Evolutionary conservation across 1,284 basidiomycete genomes (phyloP), one percentile per base, ranked within the genome.

Genomic region (Polyporus tsugae): DNA sequence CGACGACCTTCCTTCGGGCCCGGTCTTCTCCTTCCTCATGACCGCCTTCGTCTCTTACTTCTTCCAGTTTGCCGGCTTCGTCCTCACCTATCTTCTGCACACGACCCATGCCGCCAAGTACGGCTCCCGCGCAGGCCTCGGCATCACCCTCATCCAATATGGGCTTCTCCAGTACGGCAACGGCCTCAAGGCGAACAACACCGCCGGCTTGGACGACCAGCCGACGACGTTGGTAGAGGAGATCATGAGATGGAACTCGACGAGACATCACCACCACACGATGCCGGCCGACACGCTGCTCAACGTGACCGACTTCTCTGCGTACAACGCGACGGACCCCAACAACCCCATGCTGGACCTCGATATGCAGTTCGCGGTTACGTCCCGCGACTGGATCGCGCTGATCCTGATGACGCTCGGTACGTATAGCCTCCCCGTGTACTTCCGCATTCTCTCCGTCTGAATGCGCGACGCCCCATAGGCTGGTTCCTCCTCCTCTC

Each of bases 11-110:
- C 91, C 92, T 0, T 86, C 95, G 0, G 92, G 91, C 53, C 85
- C 87, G 4, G 75, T 89, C 72, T 81, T 94, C 78, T 83, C 91
- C 29, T 97, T 97, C 80, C 78, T 88, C 64, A 83, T 90, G 82
- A 96, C 95, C 78, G 78, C 95, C 70, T 87, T 97, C 81, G 91
- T 97, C 62, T 97, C 95, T 4, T 94, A 93, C 82, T 95, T 96
- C 80, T 99, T 99, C 91, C 96, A 98, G 80, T 97, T 99, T 79
- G 89, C 98, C 74, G 96, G 95, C 59, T 98, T 97, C 89, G 84
- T 97, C 75, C 90, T 97, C 81, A 97, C 95, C 0, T 97, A 95
- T 79, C 90, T 98, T 73, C 88, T 98, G 4, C 94, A 95, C 79
- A 94, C 93, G n/a, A 94, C 95, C 0, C 97, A 99, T 77, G 96